phyloP scores from a whole-genome alignment of 257 asterid species.

The Datura wrightii region DNA sequence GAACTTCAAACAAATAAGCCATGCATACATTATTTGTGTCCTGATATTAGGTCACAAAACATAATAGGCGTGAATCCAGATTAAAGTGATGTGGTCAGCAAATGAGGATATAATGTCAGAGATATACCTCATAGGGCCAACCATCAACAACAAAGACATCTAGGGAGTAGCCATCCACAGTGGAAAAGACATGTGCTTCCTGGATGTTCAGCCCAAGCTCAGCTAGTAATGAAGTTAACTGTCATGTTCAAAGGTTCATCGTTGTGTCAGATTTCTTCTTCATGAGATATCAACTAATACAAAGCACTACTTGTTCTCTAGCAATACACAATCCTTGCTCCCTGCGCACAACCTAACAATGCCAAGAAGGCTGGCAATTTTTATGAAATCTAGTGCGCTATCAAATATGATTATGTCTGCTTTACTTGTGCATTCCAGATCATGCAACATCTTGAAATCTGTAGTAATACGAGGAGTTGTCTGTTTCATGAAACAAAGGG shows the following conservation, averaged over 20 bases:
- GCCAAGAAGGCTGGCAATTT: background rate
- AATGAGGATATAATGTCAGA: background rate
- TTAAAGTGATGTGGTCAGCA: background rate
- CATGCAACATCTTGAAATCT: background rate
- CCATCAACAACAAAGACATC: conserved; percentile 99
- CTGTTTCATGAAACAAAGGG: conserved; percentile 11
- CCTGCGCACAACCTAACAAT: conserved; percentile 22
- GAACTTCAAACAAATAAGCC: background rate
- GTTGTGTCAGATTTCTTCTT: background rate
- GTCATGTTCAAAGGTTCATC: conserved; percentile 50
- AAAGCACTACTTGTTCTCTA: conserved; percentile 14
- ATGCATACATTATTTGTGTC: background rate
- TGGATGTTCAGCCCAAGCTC: conserved; percentile 95
- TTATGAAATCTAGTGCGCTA: background rate
- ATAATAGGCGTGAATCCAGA: background rate
- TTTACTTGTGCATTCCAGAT: conserved; percentile 20
- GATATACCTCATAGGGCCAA: conserved; percentile 86
- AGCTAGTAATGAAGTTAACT: conserved; percentile 92
- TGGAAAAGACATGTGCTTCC: conserved; percentile 98
- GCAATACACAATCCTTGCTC: conserved; percentile 23
- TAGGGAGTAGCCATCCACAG: conserved; percentile 90
- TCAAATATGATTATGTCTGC: background rate
- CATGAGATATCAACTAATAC: conserved; percentile 27
- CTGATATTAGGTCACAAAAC: background rate
- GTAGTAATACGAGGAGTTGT: background rate